A percentile compares a stretch with the other conserved stretches of the same genome.
phyloP scores from a whole-genome alignment of 352 stramenopile genomes.

The Globisporangium acanthophoron region DNA sequence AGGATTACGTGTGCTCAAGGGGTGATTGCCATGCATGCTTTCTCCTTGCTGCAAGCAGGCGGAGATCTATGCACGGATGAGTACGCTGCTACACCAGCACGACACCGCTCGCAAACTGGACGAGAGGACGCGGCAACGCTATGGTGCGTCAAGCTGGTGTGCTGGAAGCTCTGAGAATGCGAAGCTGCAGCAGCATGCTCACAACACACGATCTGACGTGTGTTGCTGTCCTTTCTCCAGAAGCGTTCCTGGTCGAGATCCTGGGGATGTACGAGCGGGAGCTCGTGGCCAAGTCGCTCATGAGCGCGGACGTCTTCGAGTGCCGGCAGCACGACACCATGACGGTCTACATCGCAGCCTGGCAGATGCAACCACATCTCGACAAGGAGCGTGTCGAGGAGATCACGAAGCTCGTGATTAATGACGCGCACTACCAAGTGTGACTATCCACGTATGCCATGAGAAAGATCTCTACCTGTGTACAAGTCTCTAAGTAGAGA shows the following conservation, averaged over 20 bases:
- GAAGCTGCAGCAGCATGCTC: neutral
- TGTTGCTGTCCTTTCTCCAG: conserved; percentile 14
- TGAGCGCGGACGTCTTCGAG: conserved; percentile 64
- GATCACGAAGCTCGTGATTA: conserved; percentile 53
- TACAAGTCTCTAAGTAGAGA: too few species aligned
- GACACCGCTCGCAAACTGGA: conserved; percentile 20
- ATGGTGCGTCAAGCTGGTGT: conserved; percentile 26
- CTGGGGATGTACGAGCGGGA: conserved; percentile 76
- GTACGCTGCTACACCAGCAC: conserved; percentile 21
- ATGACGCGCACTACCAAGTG: conserved; percentile 47
- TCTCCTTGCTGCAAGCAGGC: neutral
- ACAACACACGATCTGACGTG: neutral
- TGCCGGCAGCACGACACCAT: conserved; percentile 61
- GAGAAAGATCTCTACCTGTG: too few species aligned
- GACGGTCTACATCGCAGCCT: conserved; percentile 73
- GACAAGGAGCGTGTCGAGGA: conserved; percentile 57
- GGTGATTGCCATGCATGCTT: too few species aligned
- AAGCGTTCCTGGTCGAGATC: conserved; percentile 55
- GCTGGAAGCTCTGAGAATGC: neutral
- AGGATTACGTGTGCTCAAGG: too few species aligned
- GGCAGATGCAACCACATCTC: conserved; percentile 85
- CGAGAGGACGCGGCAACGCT: conserved; percentile 32
- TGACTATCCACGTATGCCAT: neutral
- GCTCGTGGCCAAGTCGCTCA: conserved; percentile 71
- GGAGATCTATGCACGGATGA: conserved; percentile 42